A percentile compares a stretch with the other conserved stretches of the same genome.
Conservation (phyloP, 305 asterid species). For the Withania somnifera region DNA sequence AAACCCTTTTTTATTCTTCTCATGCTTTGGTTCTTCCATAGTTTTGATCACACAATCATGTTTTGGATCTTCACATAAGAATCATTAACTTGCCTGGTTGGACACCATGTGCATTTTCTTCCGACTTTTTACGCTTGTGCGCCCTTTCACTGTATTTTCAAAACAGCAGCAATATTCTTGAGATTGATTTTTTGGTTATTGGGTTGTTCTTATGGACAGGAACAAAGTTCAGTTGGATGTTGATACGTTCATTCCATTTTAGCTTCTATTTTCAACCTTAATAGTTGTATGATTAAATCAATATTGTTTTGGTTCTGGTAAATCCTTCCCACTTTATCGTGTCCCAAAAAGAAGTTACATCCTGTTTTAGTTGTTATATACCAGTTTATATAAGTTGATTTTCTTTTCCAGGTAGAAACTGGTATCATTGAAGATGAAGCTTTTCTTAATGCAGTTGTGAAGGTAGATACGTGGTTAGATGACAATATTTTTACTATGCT, state of each 20-base stretch:
- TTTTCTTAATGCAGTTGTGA: constrained; percentile 83
- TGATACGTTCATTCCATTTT: not conserved
- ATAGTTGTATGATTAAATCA: not conserved
- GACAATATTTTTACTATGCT: not conserved
- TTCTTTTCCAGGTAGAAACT: constrained; percentile 53
- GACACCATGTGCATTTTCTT: not conserved
- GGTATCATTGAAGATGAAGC: constrained; percentile 62
- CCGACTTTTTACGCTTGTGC: not conserved
- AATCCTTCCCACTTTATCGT: not conserved
- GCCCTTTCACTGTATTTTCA: not conserved
- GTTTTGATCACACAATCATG: not conserved
- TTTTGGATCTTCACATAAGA: not conserved
- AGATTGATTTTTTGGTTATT: not conserved
- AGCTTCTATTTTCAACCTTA: not conserved
- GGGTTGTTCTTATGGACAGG: not conserved
- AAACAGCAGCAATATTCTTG: not conserved
- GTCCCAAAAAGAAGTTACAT: not conserved
- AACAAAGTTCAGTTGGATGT: not conserved
- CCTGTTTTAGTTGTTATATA: not conserved
- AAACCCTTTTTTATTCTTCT: not conserved
- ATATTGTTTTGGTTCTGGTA: not conserved
- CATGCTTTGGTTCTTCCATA: not conserved
- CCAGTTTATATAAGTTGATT: not conserved
- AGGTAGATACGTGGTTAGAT: constrained; percentile 38
- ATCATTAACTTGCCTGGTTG: not conserved